Percentiles rank a stretch among this genome's conserved stretches.
Conservation (phyloP, 345 rosid genomes). For the Crucihimalaya himalaica region DNA sequence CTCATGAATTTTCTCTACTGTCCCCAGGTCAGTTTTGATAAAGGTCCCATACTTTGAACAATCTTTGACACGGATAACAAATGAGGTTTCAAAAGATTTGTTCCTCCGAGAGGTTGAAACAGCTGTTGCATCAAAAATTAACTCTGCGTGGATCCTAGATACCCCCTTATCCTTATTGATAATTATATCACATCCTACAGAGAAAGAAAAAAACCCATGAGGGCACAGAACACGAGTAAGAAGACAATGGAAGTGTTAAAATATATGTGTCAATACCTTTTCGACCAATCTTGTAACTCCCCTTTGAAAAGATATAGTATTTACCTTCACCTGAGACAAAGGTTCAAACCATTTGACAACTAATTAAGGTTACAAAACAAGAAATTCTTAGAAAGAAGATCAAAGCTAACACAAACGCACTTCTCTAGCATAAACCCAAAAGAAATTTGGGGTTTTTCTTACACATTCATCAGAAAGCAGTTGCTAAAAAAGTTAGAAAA, state of each 20-base stretch:
- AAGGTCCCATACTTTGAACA: conserved; percentile 91
- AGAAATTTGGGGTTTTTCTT: neutral
- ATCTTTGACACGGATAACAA: conserved; percentile 62
- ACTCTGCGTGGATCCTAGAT: conserved; percentile 84
- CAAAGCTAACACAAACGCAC: neutral
- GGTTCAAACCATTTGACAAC: neutral
- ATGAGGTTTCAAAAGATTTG: conserved; percentile 37
- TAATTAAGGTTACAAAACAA: neutral
- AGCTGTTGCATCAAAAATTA: conserved; percentile 59
- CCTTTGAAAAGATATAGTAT: conserved; percentile 64
- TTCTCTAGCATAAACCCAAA: conserved; percentile 1
- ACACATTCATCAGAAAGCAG: conserved; percentile 1
- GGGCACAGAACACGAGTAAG: neutral
- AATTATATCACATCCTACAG: conserved; percentile 82
- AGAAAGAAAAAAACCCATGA: neutral
- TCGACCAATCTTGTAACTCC: conserved; percentile 73
- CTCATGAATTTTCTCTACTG: conserved; percentile 63
- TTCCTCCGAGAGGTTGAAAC: conserved; percentile 30
- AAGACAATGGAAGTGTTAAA: neutral
- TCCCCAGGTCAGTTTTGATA: conserved; percentile 49
- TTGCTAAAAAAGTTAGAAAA: neutral
- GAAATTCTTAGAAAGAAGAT: neutral
- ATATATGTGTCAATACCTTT: conserved; percentile 49
- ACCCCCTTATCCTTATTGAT: conserved; percentile 84
- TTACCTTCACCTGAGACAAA: conserved; percentile 60